phyloP scores from a whole-genome alignment of 345 rosid genomes.

The Melaleuca alternifolia region DNA sequence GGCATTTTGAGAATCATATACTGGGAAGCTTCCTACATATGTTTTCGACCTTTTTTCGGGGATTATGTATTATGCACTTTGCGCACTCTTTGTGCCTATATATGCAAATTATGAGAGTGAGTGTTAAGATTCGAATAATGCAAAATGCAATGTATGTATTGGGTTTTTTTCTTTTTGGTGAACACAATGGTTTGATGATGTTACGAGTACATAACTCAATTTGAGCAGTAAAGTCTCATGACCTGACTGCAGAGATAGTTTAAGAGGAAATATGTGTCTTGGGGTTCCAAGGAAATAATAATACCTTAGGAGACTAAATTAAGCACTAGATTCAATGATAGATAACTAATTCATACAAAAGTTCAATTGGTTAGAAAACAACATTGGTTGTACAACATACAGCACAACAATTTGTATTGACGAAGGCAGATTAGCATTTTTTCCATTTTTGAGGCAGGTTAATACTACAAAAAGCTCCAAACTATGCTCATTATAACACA shows the following conservation, averaged over 20 bases:
- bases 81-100: neutral
- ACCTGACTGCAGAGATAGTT: neutral
- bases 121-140: neutral
- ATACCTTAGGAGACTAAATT: neutral
- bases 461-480: too few species aligned
- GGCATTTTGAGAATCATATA: too few species aligned
- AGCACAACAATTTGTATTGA: neutral
- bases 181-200: neutral
- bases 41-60: too few species aligned
- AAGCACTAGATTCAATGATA: neutral
- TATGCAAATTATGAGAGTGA: neutral
- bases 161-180: neutral
- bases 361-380: too few species aligned
- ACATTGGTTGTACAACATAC: too few species aligned
- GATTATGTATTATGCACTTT: neutral
- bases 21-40: too few species aligned
- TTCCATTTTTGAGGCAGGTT: too few species aligned
- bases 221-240: neutral
- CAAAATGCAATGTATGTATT: neutral
- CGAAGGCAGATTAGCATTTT: neutral
- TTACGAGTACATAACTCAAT: neutral
- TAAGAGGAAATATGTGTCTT: neutral
- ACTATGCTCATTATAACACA: too few species aligned
- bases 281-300: neutral
- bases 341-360: neutral